A percentile compares a stretch with the other conserved stretches of the same genome.
These are phyloP conservation scores for Ceratobasidium sp. DNA, from an alignment of 1,284 basidiomycete species.

Conservation along the genomic window DNA sequence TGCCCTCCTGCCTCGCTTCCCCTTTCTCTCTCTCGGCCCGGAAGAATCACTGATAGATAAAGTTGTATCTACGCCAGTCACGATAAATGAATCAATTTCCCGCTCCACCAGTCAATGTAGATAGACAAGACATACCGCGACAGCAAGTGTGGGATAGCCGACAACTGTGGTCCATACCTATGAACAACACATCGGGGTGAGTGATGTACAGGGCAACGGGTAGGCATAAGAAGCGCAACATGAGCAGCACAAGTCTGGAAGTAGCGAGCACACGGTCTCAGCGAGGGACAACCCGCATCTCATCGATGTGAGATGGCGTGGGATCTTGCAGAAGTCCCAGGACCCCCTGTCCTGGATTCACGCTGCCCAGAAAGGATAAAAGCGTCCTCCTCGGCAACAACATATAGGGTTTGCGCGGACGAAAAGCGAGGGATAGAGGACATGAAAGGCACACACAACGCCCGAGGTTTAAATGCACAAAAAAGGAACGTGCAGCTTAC, in stretches of 20 bases:
- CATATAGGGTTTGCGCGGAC: background rate
- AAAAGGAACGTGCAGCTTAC: conserved; percentile 54
- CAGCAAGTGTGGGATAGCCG: conserved; percentile 91
- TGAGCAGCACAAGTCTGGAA: background rate
- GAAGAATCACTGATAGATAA: conserved; percentile 65
- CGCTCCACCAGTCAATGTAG: background rate
- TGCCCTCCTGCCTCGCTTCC: background rate
- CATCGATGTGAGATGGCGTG: conserved; percentile 22
- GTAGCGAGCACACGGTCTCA: conserved; percentile 40
- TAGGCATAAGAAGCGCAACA: conserved; percentile 1
- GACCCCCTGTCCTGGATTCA: background rate
- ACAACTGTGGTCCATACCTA: conserved; percentile 89
- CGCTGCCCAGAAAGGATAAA: background rate
- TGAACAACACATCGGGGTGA: background rate
- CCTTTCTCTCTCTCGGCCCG: background rate
- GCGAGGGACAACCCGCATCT: background rate
- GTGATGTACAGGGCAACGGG: conserved; percentile 26
- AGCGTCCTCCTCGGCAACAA: background rate
- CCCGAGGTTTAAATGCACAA: background rate
- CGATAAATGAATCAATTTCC: background rate
- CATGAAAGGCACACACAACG: background rate
- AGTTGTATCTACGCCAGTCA: conserved; percentile 60
- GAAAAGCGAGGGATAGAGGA: background rate
- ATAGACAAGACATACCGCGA: conserved; percentile 67
- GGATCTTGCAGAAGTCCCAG: background rate